These are phyloP conservation scores for Pythium graminicola DNA, from an alignment of 352 stramenopile genomes.

Conservation along the genomic window DNA sequence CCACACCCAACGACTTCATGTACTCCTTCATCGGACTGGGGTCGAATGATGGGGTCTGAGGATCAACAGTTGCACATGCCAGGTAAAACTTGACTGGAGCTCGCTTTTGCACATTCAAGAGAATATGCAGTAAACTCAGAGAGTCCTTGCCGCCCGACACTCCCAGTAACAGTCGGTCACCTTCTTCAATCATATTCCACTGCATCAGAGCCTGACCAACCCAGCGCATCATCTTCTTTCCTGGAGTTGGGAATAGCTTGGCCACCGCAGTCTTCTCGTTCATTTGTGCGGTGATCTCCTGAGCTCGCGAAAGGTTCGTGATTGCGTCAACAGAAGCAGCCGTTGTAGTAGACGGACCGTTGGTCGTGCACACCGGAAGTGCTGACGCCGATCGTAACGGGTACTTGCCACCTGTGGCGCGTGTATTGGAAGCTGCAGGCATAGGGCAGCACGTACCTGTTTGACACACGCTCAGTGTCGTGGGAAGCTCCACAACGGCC, in stretches of 20 bases:
- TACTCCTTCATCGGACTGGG: slow-evolving; percentile 92
- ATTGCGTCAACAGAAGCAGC: slow-evolving; percentile 3
- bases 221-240: slow-evolving; percentile 35
- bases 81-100: slow-evolving; percentile 91
- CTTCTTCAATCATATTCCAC: slow-evolving; percentile 91
- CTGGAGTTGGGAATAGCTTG: slow-evolving; percentile 50
- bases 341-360: neutral
- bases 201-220: slow-evolving; percentile 79
- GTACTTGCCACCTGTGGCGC: slow-evolving; percentile 34
- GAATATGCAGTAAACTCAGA: slow-evolving; percentile 90
- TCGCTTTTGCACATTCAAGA: slow-evolving; percentile 88
- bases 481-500: neutral
- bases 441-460: slow-evolving; percentile 15
- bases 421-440: neutral
- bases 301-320: slow-evolving; percentile 15
- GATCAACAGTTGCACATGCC: slow-evolving; percentile 91
- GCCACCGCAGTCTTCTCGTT: slow-evolving; percentile 45
- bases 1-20: slow-evolving; percentile 87
- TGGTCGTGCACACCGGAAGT: slow-evolving; percentile 5
- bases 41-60: slow-evolving; percentile 92
- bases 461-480: slow-evolving; percentile 6
- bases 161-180: slow-evolving; percentile 91
- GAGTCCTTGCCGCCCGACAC: slow-evolving; percentile 95
- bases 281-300: slow-evolving; percentile 20
- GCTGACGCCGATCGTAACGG: slow-evolving; percentile 25